Percentiles rank a stretch among this genome's conserved stretches.
phyloP scores from a whole-genome alignment of 2,329 filamentous ascomycete species.

The Botrytis cinerea region DNA sequence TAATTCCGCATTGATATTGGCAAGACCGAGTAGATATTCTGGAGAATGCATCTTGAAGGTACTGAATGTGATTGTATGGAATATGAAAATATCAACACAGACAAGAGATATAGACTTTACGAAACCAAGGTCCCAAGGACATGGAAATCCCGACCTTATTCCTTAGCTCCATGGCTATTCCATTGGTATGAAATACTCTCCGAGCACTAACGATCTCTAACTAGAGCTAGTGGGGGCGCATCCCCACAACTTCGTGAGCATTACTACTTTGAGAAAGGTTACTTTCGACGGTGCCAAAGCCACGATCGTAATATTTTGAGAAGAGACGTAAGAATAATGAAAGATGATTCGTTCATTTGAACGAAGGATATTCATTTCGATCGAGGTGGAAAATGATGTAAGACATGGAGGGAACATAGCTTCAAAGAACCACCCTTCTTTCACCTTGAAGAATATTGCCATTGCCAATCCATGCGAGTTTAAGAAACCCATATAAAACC shows the following conservation, averaged over 20 bases:
- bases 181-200: background rate
- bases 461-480: background rate
- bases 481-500: background rate
- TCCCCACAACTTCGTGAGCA: slow-evolving; percentile 15
- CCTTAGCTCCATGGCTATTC: background rate
- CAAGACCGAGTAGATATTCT: slow-evolving; percentile 27
- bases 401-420: background rate
- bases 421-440: background rate
- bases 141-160: background rate
- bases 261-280: slow-evolving; percentile 21
- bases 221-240: background rate
- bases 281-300: background rate
- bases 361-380: background rate
- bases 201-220: background rate
- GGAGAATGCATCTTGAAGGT: slow-evolving; percentile 10
- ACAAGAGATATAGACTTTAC: background rate
- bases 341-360: background rate
- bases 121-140: background rate
- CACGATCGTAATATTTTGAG: background rate
- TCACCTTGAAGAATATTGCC: background rate
- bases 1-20: slow-evolving; percentile 29
- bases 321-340: background rate
- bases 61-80: background rate
- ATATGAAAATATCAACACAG: background rate
- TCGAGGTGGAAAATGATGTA: background rate